Base-by-base conservation (phyloP, 2,329 filamentous ascomycete species). In the Nannizziopsis arthrosporioides region DNA sequence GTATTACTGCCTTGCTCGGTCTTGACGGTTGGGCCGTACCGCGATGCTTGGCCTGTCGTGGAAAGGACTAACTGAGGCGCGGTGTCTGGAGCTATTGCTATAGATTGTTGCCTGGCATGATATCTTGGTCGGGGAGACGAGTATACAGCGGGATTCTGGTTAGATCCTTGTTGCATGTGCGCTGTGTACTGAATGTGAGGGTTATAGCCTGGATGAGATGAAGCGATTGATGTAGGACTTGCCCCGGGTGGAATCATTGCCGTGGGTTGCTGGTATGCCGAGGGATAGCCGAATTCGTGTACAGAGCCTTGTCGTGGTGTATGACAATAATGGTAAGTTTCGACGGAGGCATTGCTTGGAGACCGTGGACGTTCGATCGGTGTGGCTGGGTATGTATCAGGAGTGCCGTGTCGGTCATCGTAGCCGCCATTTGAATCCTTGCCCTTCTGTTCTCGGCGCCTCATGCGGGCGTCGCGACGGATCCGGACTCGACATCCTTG, bases 401-500 rank as follows among this genome's bases (percentile, higher is more conserved):
- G 73, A 1, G 73, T 75, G 4, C 69, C 63, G 42, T 69, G 75
- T 55, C 72, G 68, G 53, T 74, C 68, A 10, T 78, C 74, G 51
- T 77, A 82, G 5, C 78, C 76, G 30, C 44, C 44, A 27, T 15
- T 40, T 61, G 81, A 83, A 17, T 84, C 79, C 55, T 79, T 77
- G 42, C 73, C 69, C 68, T 90, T 89, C 52, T 76, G 76, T 51
- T 87, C 84, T 34, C 87, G 81, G 61, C 86, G 82, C 66, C 88
- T 81, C 85, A 94, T 93, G 50, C 88, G 81, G 5, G 94, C 86
- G 68, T 96, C 92, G 54, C 92, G 85, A 49, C 92, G 80, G 59
- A 98, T 98, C 40, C 92, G 84, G 22, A 98, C 92, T 56, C 90
- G 86, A 66, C 92, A 96, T 50, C 92, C 92, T 68, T 98, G 92